phyloP scores from a whole-genome alignment of 2,329 filamentous ascomycete genomes.

The Camptophora hylomeconis region DNA sequence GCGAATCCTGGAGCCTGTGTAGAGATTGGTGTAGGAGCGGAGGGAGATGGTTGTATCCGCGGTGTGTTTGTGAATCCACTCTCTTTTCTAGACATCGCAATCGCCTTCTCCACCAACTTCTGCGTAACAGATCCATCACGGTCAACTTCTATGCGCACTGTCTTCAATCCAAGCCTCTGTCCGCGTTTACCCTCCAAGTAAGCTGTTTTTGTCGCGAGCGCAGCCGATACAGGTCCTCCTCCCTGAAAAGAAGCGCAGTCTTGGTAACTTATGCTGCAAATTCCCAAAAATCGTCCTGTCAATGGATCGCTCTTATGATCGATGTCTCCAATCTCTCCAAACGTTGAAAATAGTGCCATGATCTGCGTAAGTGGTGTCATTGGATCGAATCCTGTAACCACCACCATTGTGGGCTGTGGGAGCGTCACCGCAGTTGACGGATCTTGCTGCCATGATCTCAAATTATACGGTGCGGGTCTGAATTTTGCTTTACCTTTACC shows the following conservation, averaged over 20 bases:
- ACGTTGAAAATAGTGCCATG: slow-evolving; percentile 61
- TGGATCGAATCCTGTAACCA: slow-evolving; percentile 94
- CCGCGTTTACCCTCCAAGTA: slow-evolving; percentile 60
- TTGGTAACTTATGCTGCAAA: slow-evolving; percentile 81
- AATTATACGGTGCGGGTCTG: slow-evolving; percentile 61
- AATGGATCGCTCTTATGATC: slow-evolving; percentile 92
- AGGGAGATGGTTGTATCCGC: slow-evolving; percentile 11
- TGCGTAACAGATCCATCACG: slow-evolving; percentile 74
- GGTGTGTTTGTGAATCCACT: slow-evolving; percentile 24
- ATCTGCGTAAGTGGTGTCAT: slow-evolving; percentile 45
- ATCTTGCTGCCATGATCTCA: slow-evolving; percentile 74
- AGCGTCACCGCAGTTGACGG: slow-evolving; percentile 64
- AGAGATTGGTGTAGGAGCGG: slow-evolving; percentile 14
- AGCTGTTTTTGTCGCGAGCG: slow-evolving; percentile 69
- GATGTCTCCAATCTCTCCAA: slow-evolving; percentile 78
- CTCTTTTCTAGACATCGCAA: slow-evolving; percentile 53
- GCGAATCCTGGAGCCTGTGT: slow-evolving; percentile 26
- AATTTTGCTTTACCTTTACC: slow-evolving; percentile 58
- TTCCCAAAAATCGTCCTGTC: slow-evolving; percentile 85
- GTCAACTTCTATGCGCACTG: slow-evolving; percentile 76
- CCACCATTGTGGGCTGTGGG: slow-evolving; percentile 76
- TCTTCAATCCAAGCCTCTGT: slow-evolving; percentile 63
- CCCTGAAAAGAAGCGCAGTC: slow-evolving; percentile 49
- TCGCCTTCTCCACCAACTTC: slow-evolving; percentile 59
- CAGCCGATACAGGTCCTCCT: slow-evolving; percentile 48